phyloP scores from a whole-genome alignment of 1,139 yeast genomes.

The Zygosaccharomyces pseudobailii region DNA sequence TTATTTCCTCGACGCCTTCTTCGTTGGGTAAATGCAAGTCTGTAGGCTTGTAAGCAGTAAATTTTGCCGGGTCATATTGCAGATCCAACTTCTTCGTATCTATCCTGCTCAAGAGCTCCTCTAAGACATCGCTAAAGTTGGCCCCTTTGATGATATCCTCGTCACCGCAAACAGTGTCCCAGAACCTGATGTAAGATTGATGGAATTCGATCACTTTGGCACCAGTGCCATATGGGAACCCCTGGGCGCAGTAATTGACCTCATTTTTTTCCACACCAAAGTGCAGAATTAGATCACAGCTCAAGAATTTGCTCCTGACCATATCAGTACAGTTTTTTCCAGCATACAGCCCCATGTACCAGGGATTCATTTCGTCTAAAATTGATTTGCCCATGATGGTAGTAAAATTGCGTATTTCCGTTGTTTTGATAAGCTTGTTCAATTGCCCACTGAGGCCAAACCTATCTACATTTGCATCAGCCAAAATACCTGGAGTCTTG shows the following conservation, averaged over 20 bases:
- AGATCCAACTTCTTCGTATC: constrained; percentile 32
- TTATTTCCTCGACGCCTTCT: constrained; percentile 13
- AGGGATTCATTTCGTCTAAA: constrained; percentile 51
- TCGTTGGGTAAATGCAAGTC: constrained; percentile 5
- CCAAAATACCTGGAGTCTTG: constrained; percentile 56
- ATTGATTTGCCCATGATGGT: constrained; percentile 39
- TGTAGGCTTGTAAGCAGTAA: constrained; percentile 6
- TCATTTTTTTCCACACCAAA: constrained; percentile 53
- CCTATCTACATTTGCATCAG: constrained; percentile 61
- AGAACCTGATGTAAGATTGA: constrained; percentile 43
- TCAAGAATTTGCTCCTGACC: constrained; percentile 19
- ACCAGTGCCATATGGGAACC: constrained; percentile 28
- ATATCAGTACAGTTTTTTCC: constrained; percentile 20
- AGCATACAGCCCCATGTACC: constrained; percentile 58
- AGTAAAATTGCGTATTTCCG: constrained; percentile 34
- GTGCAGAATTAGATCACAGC: constrained; percentile 45
- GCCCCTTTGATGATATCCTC: constrained; percentile 33
- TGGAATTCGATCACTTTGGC: constrained; percentile 34
- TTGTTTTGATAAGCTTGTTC: constrained; percentile 42
- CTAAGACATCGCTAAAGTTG: constrained; percentile 46
- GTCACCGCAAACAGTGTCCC: constrained; percentile 14
- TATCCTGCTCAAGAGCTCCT: constrained; percentile 36
- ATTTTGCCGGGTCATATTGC: constrained; percentile 14
- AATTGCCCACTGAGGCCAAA: constrained; percentile 40
- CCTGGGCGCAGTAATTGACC: constrained; percentile 49